A percentile compares a stretch with the other conserved stretches of the same genome.
phyloP scores from a whole-genome alignment of 2,329 filamentous ascomycete species.

The Fusarium nurragi region DNA sequence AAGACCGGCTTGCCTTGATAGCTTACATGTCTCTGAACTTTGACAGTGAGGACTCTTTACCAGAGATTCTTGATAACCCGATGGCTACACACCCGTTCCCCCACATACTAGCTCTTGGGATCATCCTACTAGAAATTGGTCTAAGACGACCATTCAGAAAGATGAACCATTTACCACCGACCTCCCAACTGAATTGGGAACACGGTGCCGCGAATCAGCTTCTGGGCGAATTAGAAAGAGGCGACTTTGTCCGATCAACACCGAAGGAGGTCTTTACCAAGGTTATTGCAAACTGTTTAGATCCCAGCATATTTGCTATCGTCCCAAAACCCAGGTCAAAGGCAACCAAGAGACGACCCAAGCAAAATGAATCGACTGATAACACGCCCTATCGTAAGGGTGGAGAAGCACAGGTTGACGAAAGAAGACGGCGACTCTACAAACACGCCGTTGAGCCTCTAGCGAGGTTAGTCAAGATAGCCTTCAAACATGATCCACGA shows the following conservation, averaged over 20 bases:
- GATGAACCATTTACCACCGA: fast-evolving
- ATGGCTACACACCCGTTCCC: not conserved
- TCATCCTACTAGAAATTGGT: not conserved
- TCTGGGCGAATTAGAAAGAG: not conserved
- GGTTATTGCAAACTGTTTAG: fast-evolving
- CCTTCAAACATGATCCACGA: not conserved
- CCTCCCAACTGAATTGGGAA: not conserved
- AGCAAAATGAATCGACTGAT: too few relatives aligned
- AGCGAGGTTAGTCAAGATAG: fast-evolving
- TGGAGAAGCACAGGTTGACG: fast-evolving
- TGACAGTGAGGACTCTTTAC: fast-evolving
- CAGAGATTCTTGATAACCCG: fast-evolving
- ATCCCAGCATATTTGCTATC: not conserved
- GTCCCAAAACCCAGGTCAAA: fast-evolving
- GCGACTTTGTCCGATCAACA: not conserved
- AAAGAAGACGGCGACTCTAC: fast-evolving
- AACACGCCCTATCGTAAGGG: too few relatives aligned
- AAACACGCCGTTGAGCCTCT: not conserved
- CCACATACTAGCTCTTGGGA: fast-evolving
- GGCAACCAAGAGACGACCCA: too few relatives aligned
- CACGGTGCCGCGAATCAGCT: not conserved
- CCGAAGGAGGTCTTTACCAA: not conserved
- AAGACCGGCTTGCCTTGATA: fast-evolving
- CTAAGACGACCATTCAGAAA: not conserved
- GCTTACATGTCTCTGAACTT: not conserved